Base-by-base conservation (phyloP, 164 flowering plant species). In the Cinnamomum micranthum region DNA sequence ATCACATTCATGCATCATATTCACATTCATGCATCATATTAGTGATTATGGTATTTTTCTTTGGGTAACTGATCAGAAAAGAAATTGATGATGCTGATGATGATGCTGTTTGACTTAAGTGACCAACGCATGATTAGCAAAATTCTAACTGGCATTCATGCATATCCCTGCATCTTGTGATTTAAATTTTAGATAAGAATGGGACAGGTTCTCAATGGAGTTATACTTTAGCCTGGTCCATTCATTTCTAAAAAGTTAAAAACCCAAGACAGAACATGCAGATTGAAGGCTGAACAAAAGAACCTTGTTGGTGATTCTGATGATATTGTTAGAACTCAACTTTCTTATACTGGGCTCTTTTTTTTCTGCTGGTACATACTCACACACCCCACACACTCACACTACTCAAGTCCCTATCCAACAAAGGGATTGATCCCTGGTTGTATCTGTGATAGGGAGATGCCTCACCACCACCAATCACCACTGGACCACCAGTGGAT, bases 1-100 rank as follows among this genome's bases (percentile, higher is more conserved):
- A 60, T 60, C 64, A 60, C 24, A 60, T 60, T 60, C 64, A 60
- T n/a, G 23, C 64, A n/a, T 60, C 64, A 60, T 20, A 60, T 60
- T 41, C 64, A 60, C 24, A 60, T 60, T 60, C 64, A 60, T n/a
- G 23, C 64, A n/a, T 60, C 64, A 60, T 20, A 60, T 60, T 41
- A 7, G 47, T 41, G 47, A 60, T 23, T 60, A 10, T 60, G 64
- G 22, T 60, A 20, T n/a, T 60, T 60, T 20, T 7, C 64, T 60
- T 11, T 60, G n/a, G 64, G n/a, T 20, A 60, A 20, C 64, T 6
- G 11, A 60, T 19, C 20, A 60, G 23, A 60, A 60, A n/a, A 17
- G 9, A 60, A 60, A 60, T 6, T 6, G n/a, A n/a, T 2, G 23
- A 60, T 4, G n/a, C 1, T 6, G 2, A 60, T 4, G n/a, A 5